Base-by-base conservation (phyloP, 305 asterid species). In the Fraxinus nigra region DNA sequence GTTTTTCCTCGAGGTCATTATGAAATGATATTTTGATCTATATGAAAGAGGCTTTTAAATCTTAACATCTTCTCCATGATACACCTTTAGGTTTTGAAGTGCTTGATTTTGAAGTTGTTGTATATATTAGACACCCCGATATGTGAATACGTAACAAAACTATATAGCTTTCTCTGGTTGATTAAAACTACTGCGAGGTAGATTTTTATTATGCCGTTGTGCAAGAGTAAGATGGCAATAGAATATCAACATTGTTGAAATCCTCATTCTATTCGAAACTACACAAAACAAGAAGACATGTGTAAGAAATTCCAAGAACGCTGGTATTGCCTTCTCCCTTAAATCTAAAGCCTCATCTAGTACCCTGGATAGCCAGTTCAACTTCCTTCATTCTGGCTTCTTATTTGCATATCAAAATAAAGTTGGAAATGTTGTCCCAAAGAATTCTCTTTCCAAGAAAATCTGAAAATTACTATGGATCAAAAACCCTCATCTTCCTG, bases 21-120 rank as follows among this genome's bases (percentile, higher is more conserved):
- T 35, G 33, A 30, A 82, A 72, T 48, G 72, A 82, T 7, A 72
- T 30, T 80, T 76, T 46, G 37, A 38, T 43, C 26, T 75, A 38
- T 51, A 18, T 56, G 33, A 51, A 35, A 59, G 30, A 82, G 30
- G 76, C 13, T 77, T 32, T 40, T 7, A 61, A 14, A 32, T 32
- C 76, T 30, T 5, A 69, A 28, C 40, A 30, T 67, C 35, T 26
- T 28, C 74, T 14, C 34, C 16, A 20, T 22, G 72, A 67, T n/a
- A 30, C 38, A 10, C 37, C 33, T 20, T 20, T 20, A 61, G 72
- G 33, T 61, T 10, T 65, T 10, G 33, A 67, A 33, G 20, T 14
- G 38, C n/a, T 67, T 30, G 18, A 13, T 30, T 67, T 28, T 4
- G n/a, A 67, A 67, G 74, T 28, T 28, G n/a, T 67, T 67, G 20